Base-by-base conservation (phyloP, 1,284 basidiomycete genomes). In the Trametes pubescens region DNA sequence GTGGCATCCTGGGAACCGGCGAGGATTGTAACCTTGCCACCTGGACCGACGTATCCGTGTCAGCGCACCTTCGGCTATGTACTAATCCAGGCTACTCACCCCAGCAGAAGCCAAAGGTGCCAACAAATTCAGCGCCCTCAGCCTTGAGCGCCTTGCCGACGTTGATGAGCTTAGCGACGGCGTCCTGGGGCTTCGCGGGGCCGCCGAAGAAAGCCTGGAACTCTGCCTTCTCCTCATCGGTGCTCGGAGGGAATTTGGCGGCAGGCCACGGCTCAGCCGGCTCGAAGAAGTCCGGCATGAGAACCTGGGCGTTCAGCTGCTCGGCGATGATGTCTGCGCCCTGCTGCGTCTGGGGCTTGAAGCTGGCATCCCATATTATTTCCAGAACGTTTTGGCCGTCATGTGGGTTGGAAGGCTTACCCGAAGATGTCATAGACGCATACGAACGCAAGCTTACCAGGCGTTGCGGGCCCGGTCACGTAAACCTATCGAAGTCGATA, bases 281-380 rank as follows among this genome's bases (percentile, higher is more conserved):
- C 67, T 84, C 82, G 74, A 89, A 87, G 74, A 89, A 88, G 75
- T 89, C 86, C 34, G 88, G 88, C 84, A 90, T 86, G 69, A 87
- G 80, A 18, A 90, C 84, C 29, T 81, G 80, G 6, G 81, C 82
- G 22, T 83, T 80, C 34, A 86, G 73, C 16, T 80, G 73, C 16
- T 79, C 75, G 0, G 87, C 86, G 59, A 90, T 79, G 55, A 88
- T 83, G 72, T 90, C 88, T 37, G 85, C 86, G 48, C 86, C 86
- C 66, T 87, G 86, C 71, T 85, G 83, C 8, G 86, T 87, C 73
- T 86, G 84, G 8, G 84, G 84, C 73, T 81, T 84, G 77, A 77
- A 84, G 8, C 83, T 84, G 64, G 0, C 21, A 22, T 13, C 46
- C 9, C 18, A 21, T n/a, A 37, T 49, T 32, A 51, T 38, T n/a